Evolutionary conservation across 495 filamentous ascomycete genomes (phyloP), one percentile per base, ranked within the genome.

Genomic region (Aspergillus nanangensis): DNA sequence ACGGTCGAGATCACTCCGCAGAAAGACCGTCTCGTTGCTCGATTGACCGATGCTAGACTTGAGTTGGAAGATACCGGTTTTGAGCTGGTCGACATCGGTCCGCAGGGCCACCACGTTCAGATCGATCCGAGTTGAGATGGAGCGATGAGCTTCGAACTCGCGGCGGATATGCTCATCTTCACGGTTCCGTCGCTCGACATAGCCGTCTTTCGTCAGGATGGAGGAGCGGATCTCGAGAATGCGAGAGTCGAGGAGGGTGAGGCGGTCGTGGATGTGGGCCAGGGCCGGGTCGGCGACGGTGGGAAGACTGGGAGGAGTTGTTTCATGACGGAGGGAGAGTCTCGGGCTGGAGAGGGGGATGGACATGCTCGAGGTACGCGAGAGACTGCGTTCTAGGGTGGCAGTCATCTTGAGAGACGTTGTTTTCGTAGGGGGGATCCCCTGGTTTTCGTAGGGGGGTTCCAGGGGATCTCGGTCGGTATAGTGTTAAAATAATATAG

Each of bases 161-260:
- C 66, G 66, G 33, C 68, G 68, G 33, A 71, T 56, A 40, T 69
- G 59, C 13, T 68, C 56, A 41, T 71, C 68, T 50, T 71, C 68
- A 17, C 68, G 65, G 55, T 71, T 71, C 8, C 68, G 64, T 36
- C 64, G 61, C 25, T 71, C 66, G 36, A 64, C 55, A 49, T 71
- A 71, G 32, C 53, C 57, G 38, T 71, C 66, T 44, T 68, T 66
- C 9, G 68, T 69, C 31, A 71, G 46, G 8, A 69, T 50, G 19
- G 51, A 58, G 4, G 66, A 63, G 32, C 66, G 64, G 3, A 71
- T 51, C 18, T 69, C 68, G 21, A 73, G 50, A 2, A 71, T 44
- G 11, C 59, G 66, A 2, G 68, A 66, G 39, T 71, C 68, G 5
- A 71, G 53, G 22, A 61, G 58, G 34, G 63, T 65, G 29, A 71